Conservation (phyloP, 306 rosid genomes). For the Arachis stenosperma region DNA sequence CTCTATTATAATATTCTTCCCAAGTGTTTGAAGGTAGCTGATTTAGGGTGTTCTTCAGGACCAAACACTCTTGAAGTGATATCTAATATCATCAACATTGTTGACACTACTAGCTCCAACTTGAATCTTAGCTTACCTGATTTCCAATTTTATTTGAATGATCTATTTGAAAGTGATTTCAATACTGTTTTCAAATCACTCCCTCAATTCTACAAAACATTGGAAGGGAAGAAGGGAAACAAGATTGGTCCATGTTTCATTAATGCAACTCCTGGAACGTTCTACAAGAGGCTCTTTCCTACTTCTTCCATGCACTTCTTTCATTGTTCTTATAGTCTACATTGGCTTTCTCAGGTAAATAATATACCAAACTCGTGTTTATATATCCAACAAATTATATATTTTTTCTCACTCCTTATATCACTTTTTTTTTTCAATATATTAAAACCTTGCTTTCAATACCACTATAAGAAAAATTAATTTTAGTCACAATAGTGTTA, state of each 20-base stretch:
- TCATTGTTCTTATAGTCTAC: conserved; percentile 51
- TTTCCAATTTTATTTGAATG: conserved; percentile 31
- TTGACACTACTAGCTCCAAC: background rate
- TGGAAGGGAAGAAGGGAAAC: background rate
- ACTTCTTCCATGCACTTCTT: conserved; percentile 41
- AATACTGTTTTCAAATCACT: conserved; percentile 46
- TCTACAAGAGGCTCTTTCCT: conserved; percentile 61
- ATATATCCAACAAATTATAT: too few species aligned
- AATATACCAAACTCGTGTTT: too few species aligned
- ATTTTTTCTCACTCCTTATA: too few species aligned
- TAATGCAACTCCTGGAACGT: conserved; percentile 55
- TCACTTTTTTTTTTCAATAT: background rate
- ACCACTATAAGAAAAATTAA: too few species aligned
- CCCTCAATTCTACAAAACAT: conserved; percentile 39
- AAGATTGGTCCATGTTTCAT: conserved; percentile 41
- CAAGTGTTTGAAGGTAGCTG: background rate
- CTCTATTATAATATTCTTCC: background rate
- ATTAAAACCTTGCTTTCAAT: too few species aligned
- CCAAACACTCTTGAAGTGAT: background rate
- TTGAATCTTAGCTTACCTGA: background rate
- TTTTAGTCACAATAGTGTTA: too few species aligned
- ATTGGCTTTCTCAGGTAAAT: conserved; percentile 53
- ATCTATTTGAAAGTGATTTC: conserved; percentile 56
- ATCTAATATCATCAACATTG: background rate
- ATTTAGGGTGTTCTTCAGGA: conserved; percentile 1